Conservation (phyloP, 2,329 filamentous ascomycete genomes). For the Basipetospora chlamydospora region DNA sequence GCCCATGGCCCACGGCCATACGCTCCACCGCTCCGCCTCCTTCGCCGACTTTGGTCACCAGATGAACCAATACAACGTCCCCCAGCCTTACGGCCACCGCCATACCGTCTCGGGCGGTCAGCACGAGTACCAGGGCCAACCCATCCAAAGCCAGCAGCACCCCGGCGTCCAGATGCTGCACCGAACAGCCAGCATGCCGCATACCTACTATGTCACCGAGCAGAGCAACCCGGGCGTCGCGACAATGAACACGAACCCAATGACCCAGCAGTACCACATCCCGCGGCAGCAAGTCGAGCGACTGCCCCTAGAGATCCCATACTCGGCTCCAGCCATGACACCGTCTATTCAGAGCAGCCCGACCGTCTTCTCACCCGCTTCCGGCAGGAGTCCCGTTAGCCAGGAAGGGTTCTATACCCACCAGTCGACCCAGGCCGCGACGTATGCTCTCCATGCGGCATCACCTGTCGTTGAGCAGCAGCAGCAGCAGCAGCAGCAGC, state of each 20-base stretch:
- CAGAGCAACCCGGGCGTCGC: slow-evolving; percentile 47
- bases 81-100: slow-evolving; percentile 23
- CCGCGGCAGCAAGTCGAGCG: slow-evolving; percentile 30
- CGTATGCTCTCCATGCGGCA: slow-evolving; percentile 31
- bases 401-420: slow-evolving; percentile 45
- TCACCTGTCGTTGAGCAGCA: slow-evolving; percentile 31
- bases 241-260: slow-evolving; percentile 40
- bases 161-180: slow-evolving; percentile 32
- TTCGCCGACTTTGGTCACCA: slow-evolving; percentile 40
- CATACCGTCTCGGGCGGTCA: slow-evolving; percentile 29
- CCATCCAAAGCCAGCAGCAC: slow-evolving; percentile 30
- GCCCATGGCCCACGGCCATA: slow-evolving; percentile 20
- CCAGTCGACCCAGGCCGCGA: slow-evolving; percentile 30
- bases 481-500: no score
- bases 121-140: slow-evolving; percentile 28
- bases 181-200: slow-evolving; percentile 30
- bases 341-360: slow-evolving; percentile 44
- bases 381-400: slow-evolving; percentile 36
- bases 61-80: slow-evolving; percentile 15
- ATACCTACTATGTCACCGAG: slow-evolving; percentile 43
- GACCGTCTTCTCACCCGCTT: slow-evolving; percentile 39
- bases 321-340: slow-evolving; percentile 29
- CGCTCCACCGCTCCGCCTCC: slow-evolving; percentile 36
- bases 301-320: slow-evolving; percentile 34
- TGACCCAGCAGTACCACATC: slow-evolving; percentile 37